These are phyloP conservation scores for Petrea volubilis DNA, from an alignment of 257 asterid genomes.

Conservation along the genomic window DNA sequence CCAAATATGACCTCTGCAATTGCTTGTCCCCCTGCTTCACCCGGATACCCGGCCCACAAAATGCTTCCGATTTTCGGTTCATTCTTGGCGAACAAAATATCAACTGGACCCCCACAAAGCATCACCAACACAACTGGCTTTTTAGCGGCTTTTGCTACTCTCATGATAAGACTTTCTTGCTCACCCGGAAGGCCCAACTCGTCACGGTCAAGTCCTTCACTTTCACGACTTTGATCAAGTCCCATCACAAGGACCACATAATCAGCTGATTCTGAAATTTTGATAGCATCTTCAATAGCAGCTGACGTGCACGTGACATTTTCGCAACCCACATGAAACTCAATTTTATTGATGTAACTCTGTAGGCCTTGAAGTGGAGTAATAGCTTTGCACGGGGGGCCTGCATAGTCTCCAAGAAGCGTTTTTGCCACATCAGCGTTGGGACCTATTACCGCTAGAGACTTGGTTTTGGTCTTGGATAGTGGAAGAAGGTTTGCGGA, in stretches of 20 bases:
- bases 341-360: conserved; percentile 30
- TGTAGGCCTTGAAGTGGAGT: conserved; percentile 51
- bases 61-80: conserved; percentile 59
- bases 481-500: conserved; percentile 49
- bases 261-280: conserved; percentile 43
- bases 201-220: conserved; percentile 58
- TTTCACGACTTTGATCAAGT: conserved; percentile 56
- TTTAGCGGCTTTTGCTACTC: conserved; percentile 55
- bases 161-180: conserved; percentile 45
- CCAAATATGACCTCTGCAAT: conserved; percentile 72
- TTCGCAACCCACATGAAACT: conserved; percentile 52
- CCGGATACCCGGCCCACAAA: conserved; percentile 87
- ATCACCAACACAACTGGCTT: conserved; percentile 57
- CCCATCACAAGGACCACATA: conserved; percentile 71
- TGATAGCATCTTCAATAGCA: conserved; percentile 21
- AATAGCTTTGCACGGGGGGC: conserved; percentile 57
- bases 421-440: conserved; percentile 44
- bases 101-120: conserved; percentile 80
- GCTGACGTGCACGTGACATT: conserved; percentile 45
- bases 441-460: conserved; percentile 71
- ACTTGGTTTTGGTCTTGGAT: conserved; percentile 33
- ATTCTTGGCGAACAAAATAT: conserved; percentile 61
- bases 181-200: conserved; percentile 60
- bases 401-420: conserved; percentile 61
- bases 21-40: conserved; percentile 75